Percentiles rank a stretch among this genome's conserved stretches.
phyloP scores from a whole-genome alignment of 306 rosid genomes.

The Astragalus membranaceus region DNA sequence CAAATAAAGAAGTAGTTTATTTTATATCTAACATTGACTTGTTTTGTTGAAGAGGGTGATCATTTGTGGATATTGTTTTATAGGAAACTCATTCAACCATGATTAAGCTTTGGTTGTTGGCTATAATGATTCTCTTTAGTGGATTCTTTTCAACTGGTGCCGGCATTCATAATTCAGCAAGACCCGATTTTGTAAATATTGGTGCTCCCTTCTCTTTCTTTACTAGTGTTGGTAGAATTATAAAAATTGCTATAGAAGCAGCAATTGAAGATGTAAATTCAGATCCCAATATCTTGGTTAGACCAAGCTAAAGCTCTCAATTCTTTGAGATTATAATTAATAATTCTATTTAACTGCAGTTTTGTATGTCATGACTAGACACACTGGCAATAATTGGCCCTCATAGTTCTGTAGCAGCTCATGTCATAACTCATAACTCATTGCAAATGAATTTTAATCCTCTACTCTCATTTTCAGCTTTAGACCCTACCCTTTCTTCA shows the following conservation, averaged over 20 bases:
- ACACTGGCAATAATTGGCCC: conserved; percentile 94
- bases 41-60: conserved; percentile 17
- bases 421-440: conserved; percentile 76
- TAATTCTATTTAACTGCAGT: conserved; percentile 42
- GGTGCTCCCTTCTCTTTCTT: conserved; percentile 62
- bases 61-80: conserved; percentile 9
- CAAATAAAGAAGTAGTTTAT: too few relatives aligned
- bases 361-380: conserved; percentile 63
- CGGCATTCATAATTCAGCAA: conserved; percentile 29
- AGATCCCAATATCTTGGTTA: conserved; percentile 56
- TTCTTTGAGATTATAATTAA: background rate
- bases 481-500: conserved; percentile 80
- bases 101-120: conserved; percentile 43
- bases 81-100: conserved; percentile 28
- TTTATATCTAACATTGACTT: too few relatives aligned
- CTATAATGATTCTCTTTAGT: conserved; percentile 32
- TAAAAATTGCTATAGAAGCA: conserved; percentile 58
- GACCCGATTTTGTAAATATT: conserved; percentile 55
- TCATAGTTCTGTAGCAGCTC: conserved; percentile 77
- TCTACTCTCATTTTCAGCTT: conserved; percentile 64
- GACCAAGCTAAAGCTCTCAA: conserved; percentile 43
- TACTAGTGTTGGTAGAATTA: conserved; percentile 51
- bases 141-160: conserved; percentile 43
- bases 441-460: conserved; percentile 91
- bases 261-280: conserved; percentile 77